Evolutionary conservation across 176 grass and related monocot species (phyloP), one percentile per base, ranked within the genome.

Genomic region (Bromus sterilis): DNA sequence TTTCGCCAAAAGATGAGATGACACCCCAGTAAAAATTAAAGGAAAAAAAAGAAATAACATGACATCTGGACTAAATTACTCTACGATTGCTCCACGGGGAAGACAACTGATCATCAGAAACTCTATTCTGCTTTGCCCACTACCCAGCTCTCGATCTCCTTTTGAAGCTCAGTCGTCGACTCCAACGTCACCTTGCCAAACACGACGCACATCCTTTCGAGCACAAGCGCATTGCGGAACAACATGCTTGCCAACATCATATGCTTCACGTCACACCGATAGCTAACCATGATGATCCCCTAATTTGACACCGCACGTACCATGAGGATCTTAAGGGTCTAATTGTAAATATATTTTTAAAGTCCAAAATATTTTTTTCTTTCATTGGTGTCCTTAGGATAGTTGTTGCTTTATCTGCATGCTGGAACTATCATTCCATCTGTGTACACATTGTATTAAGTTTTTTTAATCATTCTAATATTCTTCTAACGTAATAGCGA

Each of bases 211-310:
- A 63, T 14, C 29, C 7, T 34, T 0, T 83, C 40, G 0, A 83
- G 2, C 14, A 15, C 40, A 31, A 43, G 15, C 23, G 78, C 78
- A 24, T 80, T 83, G 56, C 40, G 24, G 12, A 83, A 71, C 21
- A 83, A 21, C 29, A 83, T 44, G 21, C 44, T 63, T 28, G 69
- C 69, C 56, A 74, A 29, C 56, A 31, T 8, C 40, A 69, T 83
- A 71, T 83, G 69, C 3, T 58, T 28, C 40, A 1, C 34, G n/a
- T 43, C 69, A 1, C 21, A 71, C 5, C 36, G 30, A n/a, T 83
- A 83, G 18, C 64, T 71, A 14, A 83, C 70, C 29, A 83, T 71
- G 70, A 63, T 83, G 40, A 83, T 51, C 56, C 63, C n/a, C 56
- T 32, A n/a, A n/a, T n/a, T n/a, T n/a, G n/a, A n/a, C n/a, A n/a